phyloP scores from a whole-genome alignment of 345 rosid genomes.

The Raphanus raphanistrum region DNA sequence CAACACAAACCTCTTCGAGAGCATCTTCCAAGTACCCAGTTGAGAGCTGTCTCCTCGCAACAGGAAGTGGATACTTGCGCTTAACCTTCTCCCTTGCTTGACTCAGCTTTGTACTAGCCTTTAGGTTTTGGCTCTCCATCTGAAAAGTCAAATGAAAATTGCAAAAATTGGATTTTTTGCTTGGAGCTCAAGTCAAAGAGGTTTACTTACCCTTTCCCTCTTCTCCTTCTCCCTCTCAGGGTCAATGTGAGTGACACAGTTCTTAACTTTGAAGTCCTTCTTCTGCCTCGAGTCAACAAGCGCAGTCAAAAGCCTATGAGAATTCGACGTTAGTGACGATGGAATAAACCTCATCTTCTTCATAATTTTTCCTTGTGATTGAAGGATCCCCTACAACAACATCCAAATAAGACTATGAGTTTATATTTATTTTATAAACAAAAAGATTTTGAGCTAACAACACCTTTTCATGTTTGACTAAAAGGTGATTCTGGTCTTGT shows the following conservation, averaged over 20 bases:
- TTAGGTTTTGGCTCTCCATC: conserved; percentile 90
- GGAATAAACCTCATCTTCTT: conserved; percentile 97
- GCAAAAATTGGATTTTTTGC: neutral
- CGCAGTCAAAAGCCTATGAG: conserved; percentile 89
- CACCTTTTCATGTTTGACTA: conserved; percentile 93
- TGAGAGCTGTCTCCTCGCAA: conserved; percentile 78
- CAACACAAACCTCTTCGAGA: conserved; percentile 80
- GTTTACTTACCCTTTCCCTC: conserved; percentile 64
- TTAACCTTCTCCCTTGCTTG: conserved; percentile 87
- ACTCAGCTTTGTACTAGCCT: conserved; percentile 83
- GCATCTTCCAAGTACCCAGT: conserved; percentile 94
- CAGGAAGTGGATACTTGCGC: conserved; percentile 74
- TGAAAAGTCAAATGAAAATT: conserved; percentile 28
- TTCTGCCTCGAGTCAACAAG: conserved; percentile 93
- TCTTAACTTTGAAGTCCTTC: conserved; percentile 85
- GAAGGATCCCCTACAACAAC: conserved; percentile 82
- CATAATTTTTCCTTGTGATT: conserved; percentile 95
- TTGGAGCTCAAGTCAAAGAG: conserved; percentile 24
- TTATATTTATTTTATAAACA: conserved; percentile 13
- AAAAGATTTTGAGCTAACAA: neutral
- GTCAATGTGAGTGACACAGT: conserved; percentile 94
- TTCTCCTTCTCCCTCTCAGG: conserved; percentile 99
- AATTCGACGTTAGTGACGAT: conserved; percentile 85
- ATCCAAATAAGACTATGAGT: conserved; percentile 9
- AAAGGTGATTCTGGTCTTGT: conserved; percentile 93